Percentiles rank a stretch among this genome's conserved stretches.
phyloP scores from a whole-genome alignment of 371 early-diverging fungal species.

The Nematocida sp. region DNA sequence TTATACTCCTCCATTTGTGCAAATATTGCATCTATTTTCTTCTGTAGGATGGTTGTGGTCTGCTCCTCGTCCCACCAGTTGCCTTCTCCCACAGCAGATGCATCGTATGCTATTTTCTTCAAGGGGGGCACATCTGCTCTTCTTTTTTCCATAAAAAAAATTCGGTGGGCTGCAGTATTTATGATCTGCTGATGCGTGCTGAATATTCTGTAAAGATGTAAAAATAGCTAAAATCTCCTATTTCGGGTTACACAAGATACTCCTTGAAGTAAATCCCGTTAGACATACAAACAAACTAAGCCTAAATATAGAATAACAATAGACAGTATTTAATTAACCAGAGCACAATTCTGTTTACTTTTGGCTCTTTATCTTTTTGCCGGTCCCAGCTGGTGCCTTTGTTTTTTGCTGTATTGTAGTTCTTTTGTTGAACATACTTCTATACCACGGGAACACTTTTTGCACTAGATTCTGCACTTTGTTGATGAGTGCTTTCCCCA shows the following conservation, averaged over 20 bases:
- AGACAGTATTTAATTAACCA: too few relatives aligned
- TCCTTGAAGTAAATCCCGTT: too few relatives aligned
- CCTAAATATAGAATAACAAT: too few relatives aligned
- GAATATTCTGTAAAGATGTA: too few relatives aligned
- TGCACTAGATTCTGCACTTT: neutral
- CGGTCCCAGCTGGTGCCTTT: neutral
- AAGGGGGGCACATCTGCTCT: slow-evolving; percentile 48
- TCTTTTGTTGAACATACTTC: slow-evolving; percentile 35
- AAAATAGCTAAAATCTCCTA: too few relatives aligned
- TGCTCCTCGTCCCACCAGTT: slow-evolving; percentile 38
- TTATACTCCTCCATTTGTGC: slow-evolving; percentile 52
- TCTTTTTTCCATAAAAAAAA: slow-evolving; percentile 60
- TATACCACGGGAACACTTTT: slow-evolving; percentile 46
- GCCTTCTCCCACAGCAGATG: slow-evolving; percentile 15
- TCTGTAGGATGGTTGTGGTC: neutral
- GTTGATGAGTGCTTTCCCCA: slow-evolving; percentile 21
- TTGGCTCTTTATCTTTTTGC: slow-evolving; percentile 17
- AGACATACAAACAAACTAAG: too few relatives aligned
- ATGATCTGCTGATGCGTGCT: neutral
- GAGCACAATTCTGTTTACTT: neutral
- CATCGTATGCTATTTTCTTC: slow-evolving; percentile 42
- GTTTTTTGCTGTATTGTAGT: slow-evolving; percentile 13
- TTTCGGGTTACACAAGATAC: too few relatives aligned
- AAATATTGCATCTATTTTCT: slow-evolving; percentile 26
- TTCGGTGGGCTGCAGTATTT: neutral